phyloP scores from a whole-genome alignment of 345 rosid species.

The Salix exigua region DNA sequence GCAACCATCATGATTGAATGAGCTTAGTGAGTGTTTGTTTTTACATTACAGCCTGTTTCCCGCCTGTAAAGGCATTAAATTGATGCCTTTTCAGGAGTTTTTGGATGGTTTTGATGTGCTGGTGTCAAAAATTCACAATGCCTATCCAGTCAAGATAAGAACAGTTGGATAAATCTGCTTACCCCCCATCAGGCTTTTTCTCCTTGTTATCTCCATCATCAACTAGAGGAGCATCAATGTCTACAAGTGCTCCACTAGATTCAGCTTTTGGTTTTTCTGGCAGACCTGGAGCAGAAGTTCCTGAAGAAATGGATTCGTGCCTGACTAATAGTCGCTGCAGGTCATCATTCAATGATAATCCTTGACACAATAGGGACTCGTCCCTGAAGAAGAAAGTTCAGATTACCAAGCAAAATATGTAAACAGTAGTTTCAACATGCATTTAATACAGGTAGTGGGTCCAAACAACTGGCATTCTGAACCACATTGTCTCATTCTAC shows the following conservation, averaged over 20 bases:
- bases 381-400: slow-evolving; percentile 54
- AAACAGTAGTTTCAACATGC: background rate
- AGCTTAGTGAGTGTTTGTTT: too few species aligned
- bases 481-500: background rate
- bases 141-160: background rate
- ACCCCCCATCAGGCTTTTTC: slow-evolving; percentile 54
- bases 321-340: slow-evolving; percentile 87
- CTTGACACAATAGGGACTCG: slow-evolving; percentile 84
- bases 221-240: slow-evolving; percentile 64
- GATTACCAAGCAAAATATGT: background rate
- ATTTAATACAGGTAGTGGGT: background rate
- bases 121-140: background rate
- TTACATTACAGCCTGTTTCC: too few species aligned
- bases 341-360: slow-evolving; percentile 90
- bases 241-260: slow-evolving; percentile 50
- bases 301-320: slow-evolving; percentile 82
- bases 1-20: background rate
- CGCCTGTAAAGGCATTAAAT: too few species aligned
- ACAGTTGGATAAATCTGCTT: slow-evolving; percentile 14
- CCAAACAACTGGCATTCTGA: background rate
- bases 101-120: too few species aligned
- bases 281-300: slow-evolving; percentile 35
- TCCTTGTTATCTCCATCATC: slow-evolving; percentile 57
- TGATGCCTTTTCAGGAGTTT: too few species aligned
- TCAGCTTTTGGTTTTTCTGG: slow-evolving; percentile 50